phyloP scores from a whole-genome alignment of 768 basidiomycete species.

The Lactarius quietus region DNA sequence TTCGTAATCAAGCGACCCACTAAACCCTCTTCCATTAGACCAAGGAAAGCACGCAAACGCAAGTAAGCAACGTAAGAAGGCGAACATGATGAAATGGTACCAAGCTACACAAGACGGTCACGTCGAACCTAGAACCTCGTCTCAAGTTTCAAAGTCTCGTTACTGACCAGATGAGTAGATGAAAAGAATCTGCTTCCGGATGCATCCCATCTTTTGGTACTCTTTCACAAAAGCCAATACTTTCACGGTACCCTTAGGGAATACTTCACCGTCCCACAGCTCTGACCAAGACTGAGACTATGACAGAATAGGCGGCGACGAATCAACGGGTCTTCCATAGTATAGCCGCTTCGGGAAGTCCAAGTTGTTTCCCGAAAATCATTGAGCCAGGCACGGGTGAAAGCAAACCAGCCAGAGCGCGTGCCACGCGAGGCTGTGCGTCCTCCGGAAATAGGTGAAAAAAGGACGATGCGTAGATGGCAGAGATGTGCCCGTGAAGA shows the following conservation, averaged over 20 bases:
- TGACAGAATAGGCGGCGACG: slow-evolving; percentile 33
- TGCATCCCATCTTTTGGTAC: background rate
- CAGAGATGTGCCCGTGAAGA: slow-evolving; percentile 45
- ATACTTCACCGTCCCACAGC: slow-evolving; percentile 40
- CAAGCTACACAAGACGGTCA: background rate
- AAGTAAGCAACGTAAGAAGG: background rate
- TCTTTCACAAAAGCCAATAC: slow-evolving; percentile 25
- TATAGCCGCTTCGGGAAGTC: slow-evolving; percentile 34
- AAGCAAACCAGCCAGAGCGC: slow-evolving; percentile 41
- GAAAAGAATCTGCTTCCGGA: background rate
- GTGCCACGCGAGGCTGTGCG: slow-evolving; percentile 41
- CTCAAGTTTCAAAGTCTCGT: slow-evolving; percentile 1
- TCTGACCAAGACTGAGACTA: slow-evolving; percentile 35
- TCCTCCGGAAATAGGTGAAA: slow-evolving; percentile 48
- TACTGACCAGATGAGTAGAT: slow-evolving; percentile 1
- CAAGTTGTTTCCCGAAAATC: slow-evolving; percentile 44
- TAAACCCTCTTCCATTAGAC: background rate
- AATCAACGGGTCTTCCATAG: background rate
- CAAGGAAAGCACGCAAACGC: background rate
- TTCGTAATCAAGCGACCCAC: background rate
- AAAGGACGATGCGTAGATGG: slow-evolving; percentile 47
- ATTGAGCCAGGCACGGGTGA: slow-evolving; percentile 42
- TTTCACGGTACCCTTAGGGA: slow-evolving; percentile 35
- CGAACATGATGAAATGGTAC: background rate
- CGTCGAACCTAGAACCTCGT: background rate